Conservation (phyloP, 306 rosid genomes). For the Glycine latifolia region DNA sequence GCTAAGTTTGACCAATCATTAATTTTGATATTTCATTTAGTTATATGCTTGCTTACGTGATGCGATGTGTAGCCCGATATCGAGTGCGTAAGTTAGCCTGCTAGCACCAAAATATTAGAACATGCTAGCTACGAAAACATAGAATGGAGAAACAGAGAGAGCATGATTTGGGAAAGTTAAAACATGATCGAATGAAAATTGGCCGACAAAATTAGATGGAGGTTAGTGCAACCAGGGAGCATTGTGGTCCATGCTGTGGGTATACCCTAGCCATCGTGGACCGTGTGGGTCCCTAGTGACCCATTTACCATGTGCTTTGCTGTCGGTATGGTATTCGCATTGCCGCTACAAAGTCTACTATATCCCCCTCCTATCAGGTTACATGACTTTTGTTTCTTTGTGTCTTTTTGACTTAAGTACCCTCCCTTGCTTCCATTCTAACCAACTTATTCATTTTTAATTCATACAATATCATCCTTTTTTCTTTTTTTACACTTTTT, state of each 20-base stretch:
- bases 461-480: neutral
- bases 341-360: conserved; percentile 33
- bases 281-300: conserved; percentile 62
- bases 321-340: conserved; percentile 65
- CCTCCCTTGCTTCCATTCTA: neutral
- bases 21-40: neutral
- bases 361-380: conserved; percentile 24
- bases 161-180: conserved; percentile 25
- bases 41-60: conserved; percentile 17
- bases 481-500: too few relatives aligned
- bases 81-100: neutral
- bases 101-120: conserved; percentile 12
- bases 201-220: conserved; percentile 61
- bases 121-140: neutral
- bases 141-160: conserved; percentile 32
- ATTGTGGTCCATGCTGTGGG: conserved; percentile 62
- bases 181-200: conserved; percentile 47
- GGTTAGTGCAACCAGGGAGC: conserved; percentile 53
- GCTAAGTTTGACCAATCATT: conserved; percentile 29
- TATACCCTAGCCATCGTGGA: conserved; percentile 40
- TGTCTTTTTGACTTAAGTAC: conserved; percentile 6
- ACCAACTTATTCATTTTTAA: neutral
- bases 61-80: neutral
- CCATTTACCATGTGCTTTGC: conserved; percentile 64
- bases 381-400: conserved; percentile 12